These are phyloP conservation scores for Paramecium tetraurelia DNA, from an alignment of 73 alveolate genomes.

Conservation along the genomic window DNA sequence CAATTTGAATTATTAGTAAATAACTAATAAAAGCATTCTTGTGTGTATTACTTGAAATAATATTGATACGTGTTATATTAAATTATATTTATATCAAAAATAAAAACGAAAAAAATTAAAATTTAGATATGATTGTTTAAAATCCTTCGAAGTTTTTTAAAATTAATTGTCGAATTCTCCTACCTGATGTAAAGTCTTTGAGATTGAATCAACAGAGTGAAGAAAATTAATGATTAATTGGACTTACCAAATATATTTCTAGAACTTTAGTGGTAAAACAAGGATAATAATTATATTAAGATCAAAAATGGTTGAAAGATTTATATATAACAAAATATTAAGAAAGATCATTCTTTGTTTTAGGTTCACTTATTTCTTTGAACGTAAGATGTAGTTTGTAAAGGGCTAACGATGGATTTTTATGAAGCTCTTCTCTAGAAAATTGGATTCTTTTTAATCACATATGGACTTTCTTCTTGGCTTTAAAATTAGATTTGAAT, in stretches of 20 bases:
- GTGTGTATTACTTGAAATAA: background rate
- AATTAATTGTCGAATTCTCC: background rate
- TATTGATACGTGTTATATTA: background rate
- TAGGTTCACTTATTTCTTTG: background rate
- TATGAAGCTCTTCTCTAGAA: slow-evolving; percentile 6
- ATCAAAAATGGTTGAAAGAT: background rate
- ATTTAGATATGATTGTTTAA: background rate
- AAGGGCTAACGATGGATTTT: background rate
- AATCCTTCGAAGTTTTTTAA: background rate
- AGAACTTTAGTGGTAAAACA: background rate
- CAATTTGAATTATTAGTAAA: background rate
- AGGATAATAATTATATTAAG: background rate
- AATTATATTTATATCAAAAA: background rate
- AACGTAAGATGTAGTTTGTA: background rate
- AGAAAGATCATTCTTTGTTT: slow-evolving; percentile 5
- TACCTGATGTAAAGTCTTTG: background rate
- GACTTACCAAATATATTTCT: background rate
- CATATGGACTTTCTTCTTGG: slow-evolving; percentile 12
- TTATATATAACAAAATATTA: background rate
- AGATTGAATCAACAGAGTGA: background rate
- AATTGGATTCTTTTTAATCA: background rate
- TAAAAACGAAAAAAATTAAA: background rate
- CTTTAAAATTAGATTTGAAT: background rate
- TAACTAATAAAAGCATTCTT: background rate
- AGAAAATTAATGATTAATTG: background rate